Evolutionary conservation across 2,329 filamentous ascomycete species (phyloP).

Genomic region (Colletotrichum karsti): DNA sequence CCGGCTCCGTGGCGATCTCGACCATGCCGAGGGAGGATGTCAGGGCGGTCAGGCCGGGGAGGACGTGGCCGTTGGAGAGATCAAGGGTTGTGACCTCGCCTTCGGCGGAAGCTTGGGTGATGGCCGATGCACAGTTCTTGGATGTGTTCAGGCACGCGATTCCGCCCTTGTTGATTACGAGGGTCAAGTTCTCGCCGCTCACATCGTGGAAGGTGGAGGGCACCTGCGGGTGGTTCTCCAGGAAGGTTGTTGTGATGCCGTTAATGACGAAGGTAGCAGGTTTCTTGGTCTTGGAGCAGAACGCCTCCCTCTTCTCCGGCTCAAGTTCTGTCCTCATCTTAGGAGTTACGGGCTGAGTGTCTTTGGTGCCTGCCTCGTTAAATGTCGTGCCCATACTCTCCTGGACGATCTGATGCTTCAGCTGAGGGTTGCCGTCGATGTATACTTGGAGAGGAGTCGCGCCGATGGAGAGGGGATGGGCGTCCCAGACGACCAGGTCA

Average conservation of each 20-base stretch:
- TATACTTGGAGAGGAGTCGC: conserved; percentile 56
- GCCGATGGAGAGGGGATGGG: conserved; percentile 53
- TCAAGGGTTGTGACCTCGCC: conserved; percentile 39
- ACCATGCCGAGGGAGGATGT: conserved; percentile 55
- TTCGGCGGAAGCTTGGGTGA: conserved; percentile 37
- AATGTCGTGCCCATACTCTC: conserved; percentile 34
- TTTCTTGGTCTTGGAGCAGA: conserved; percentile 35
- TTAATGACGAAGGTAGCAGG: conserved; percentile 42
- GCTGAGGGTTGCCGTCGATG: conserved; percentile 50
- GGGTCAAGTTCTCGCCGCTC: conserved; percentile 36
- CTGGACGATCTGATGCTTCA: conserved; percentile 41
- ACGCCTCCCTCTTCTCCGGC: conserved; percentile 32
- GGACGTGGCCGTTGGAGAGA: conserved; percentile 55
- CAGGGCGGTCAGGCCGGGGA: conserved; percentile 59
- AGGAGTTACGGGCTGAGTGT: neutral
- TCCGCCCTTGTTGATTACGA: conserved; percentile 49
- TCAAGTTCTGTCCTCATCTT: conserved; percentile 35
- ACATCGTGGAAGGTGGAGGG: conserved; percentile 13
- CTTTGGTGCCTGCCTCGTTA: neutral
- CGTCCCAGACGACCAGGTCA: conserved; percentile 59
- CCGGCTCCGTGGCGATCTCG: conserved; percentile 54
- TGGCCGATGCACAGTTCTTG: conserved; percentile 14
- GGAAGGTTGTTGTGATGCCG: conserved; percentile 46
- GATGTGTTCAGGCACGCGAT: conserved; percentile 46
- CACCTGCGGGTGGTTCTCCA: conserved; percentile 33